Evolutionary conservation across 306 rosid species (phyloP), one percentile per base, ranked within the genome.

Genomic region (Gynostemma pentaphyllum): DNA sequence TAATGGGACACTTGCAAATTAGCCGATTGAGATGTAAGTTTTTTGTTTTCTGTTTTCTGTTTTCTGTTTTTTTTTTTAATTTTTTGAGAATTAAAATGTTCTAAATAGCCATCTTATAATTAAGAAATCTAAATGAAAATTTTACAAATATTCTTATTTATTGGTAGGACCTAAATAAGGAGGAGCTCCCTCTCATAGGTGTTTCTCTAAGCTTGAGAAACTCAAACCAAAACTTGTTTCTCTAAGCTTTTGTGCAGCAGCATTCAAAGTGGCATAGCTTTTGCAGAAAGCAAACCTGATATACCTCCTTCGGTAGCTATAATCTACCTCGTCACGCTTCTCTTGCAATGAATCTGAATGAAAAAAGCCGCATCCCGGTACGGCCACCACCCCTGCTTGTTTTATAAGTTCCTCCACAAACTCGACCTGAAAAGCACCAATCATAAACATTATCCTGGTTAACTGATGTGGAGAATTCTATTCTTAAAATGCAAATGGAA

Each of bases 231-330:
- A 21, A 6, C 37, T 21, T 12, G 85, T 68, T 68, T 74, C 72
- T 12, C 45, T 75, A 2, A 87, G 77, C 67, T 69, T 83, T 77
- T 80, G 79, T 21, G 89, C 79, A 50, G 80, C 96, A 11, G 67
- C 66, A 45, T 79, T 64, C 74, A 90, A 81, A 55, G 97, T 90
- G 39, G 68, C 75, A 46, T 73, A 64, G 64, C 89, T 87, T 81
- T 90, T 90, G 56, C 97, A 87, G 74, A 83, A 90, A 53, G 97
- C 96, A 81, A 90, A 87, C 62, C 96, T 78, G 57, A 90, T 75
- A 68, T 81, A 85, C 68, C 95, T 78, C 68, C 71, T 78, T 44
- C 78, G 90, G 44, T 83, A 87, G 67, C 49, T 41, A 67, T 21
- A 60, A 27, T 32, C 73, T 16, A 5, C 62, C 30, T 34, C 28